Evolutionary conservation across 176 grass and related monocot species (phyloP).

Genomic region (Triticum dicoccoides): DNA sequence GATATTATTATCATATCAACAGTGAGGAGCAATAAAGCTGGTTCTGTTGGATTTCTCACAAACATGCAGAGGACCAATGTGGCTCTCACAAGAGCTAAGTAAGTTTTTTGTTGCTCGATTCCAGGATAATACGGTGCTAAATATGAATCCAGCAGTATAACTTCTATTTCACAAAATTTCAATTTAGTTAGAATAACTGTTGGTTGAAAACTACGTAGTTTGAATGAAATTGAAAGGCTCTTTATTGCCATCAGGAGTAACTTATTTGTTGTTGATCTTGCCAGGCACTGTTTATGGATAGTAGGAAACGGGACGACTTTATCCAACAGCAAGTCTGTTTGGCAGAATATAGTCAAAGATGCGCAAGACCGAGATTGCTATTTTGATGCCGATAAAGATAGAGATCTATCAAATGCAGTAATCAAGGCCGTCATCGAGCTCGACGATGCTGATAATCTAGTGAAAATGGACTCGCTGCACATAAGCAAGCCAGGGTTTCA

Average conservation of each 20-base stretch:
- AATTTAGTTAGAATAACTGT: background rate
- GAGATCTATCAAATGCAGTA: slow-evolving; percentile 22
- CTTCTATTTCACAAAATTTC: too few relatives aligned
- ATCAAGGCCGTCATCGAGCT: slow-evolving; percentile 28
- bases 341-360: slow-evolving; percentile 39
- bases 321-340: slow-evolving; percentile 36
- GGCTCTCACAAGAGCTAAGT: too few relatives aligned
- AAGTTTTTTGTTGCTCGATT: too few relatives aligned
- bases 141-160: too few relatives aligned
- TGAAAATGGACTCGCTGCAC: slow-evolving; percentile 13
- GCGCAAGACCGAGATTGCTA: slow-evolving; percentile 16
- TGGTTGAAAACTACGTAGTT: background rate
- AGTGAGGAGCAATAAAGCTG: slow-evolving; percentile 44
- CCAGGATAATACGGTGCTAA: too few relatives aligned
- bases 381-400: slow-evolving; percentile 44
- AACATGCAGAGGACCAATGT: too few relatives aligned
- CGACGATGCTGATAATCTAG: slow-evolving; percentile 20
- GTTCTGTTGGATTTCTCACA: slow-evolving; percentile 41
- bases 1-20: slow-evolving; percentile 63
- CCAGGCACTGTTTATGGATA: slow-evolving; percentile 48
- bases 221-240: background rate
- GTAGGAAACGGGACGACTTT: slow-evolving; percentile 43
- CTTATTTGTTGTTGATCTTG: background rate
- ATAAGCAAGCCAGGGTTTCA: slow-evolving; percentile 23
- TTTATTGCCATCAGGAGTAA: background rate